Evolutionary conservation across 106 monocot species (phyloP).

Genomic region (Ottelia alismoides): DNA sequence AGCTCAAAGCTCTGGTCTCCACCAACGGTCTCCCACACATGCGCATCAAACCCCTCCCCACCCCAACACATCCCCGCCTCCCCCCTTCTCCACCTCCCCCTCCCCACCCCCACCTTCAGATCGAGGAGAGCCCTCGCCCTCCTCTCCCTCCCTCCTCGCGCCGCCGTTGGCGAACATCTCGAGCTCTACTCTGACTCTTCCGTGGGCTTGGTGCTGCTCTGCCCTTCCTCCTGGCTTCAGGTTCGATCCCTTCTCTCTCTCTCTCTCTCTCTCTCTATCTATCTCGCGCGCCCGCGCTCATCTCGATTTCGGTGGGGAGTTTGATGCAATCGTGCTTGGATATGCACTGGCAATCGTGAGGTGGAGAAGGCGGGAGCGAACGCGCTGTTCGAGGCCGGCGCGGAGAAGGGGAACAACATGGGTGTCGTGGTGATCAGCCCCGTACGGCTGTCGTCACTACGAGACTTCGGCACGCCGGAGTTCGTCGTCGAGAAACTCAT

Average conservation of each 20-base stretch:
- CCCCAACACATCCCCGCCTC: no score
- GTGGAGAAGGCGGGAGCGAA: constrained; percentile 92
- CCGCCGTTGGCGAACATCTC: no score
- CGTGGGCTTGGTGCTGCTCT: constrained; percentile 45
- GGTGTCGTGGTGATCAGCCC: constrained; percentile 87
- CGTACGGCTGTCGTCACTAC: constrained; percentile 43
- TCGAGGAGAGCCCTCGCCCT: no score
- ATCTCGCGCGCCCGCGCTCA: no score
- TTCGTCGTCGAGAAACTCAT: constrained; percentile 88
- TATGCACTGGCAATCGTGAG: constrained; percentile 18
- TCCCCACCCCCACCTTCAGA: no score
- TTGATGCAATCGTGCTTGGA: not conserved
- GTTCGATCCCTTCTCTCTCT: constrained; percentile 6
- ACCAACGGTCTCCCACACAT: no score
- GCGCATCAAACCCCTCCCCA: no score
- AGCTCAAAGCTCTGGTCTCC: no score
- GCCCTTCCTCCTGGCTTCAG: constrained; percentile 42
- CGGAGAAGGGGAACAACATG: constrained; percentile 51
- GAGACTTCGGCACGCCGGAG: constrained; percentile 74
- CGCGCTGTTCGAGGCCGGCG: constrained; percentile 57
- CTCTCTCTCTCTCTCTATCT: not conserved
- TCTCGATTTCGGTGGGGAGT: constrained; percentile 18
- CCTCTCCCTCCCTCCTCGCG: no score
- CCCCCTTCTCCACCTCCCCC: no score
- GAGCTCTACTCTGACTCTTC: constrained; percentile 33